Conservation (phyloP, 2,329 filamentous ascomycete genomes). For the Ophiocordyceps polyrhachis-furcata region DNA sequence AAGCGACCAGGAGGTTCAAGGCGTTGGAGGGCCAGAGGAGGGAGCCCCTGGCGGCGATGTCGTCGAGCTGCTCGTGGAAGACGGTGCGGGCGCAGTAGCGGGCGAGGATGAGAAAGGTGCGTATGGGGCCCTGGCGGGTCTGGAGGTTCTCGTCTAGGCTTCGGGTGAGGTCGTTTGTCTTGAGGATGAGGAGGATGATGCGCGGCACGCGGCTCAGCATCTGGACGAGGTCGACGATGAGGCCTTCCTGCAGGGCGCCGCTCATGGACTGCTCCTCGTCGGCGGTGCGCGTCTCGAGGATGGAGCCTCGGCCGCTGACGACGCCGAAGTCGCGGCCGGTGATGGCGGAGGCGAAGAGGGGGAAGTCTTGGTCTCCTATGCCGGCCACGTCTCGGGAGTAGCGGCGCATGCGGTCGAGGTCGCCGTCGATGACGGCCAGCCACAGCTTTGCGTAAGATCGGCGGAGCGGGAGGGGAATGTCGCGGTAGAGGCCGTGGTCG, state of each 20-base stretch:
- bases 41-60: slow-evolving; percentile 32
- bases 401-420: slow-evolving; percentile 69
- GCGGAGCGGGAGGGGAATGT: slow-evolving; percentile 62
- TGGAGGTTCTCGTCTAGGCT: slow-evolving; percentile 83
- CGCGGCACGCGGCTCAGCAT: slow-evolving; percentile 75
- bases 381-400: slow-evolving; percentile 82
- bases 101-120: slow-evolving; percentile 49
- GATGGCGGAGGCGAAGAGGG: slow-evolving; percentile 88
- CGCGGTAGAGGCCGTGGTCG: slow-evolving; percentile 90
- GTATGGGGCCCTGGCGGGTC: slow-evolving; percentile 47
- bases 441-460: slow-evolving; percentile 91
- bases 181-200: slow-evolving; percentile 86
- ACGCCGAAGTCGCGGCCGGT: slow-evolving; percentile 82
- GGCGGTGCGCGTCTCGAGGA: slow-evolving; percentile 39
- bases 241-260: slow-evolving; percentile 65
- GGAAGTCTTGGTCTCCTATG: slow-evolving; percentile 77
- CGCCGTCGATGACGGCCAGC: slow-evolving; percentile 84
- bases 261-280: slow-evolving; percentile 80
- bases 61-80: slow-evolving; percentile 43
- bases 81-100: slow-evolving; percentile 50
- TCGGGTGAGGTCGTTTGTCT: slow-evolving; percentile 92
- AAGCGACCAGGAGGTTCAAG: slow-evolving; percentile 33
- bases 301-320: slow-evolving; percentile 40
- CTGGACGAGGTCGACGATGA: slow-evolving; percentile 75
- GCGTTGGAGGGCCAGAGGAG: slow-evolving; percentile 40